Conservation (phyloP, 1,284 basidiomycete species). For the Puccinia triticina region DNA sequence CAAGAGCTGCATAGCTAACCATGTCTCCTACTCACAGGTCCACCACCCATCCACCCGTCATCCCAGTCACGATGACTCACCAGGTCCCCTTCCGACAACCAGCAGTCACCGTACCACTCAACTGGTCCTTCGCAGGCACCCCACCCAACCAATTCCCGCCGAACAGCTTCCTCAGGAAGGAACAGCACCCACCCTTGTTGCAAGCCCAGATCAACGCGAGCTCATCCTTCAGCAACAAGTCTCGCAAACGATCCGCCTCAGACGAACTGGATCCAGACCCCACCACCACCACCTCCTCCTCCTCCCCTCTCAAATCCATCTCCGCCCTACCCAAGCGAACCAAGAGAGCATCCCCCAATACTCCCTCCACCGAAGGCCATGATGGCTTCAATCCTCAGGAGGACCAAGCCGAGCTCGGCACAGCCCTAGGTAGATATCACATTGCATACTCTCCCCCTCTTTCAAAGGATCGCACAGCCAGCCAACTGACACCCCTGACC, state of each 20-base stretch:
- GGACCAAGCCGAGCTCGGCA: conserved; percentile 42
- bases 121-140: conserved; percentile 24
- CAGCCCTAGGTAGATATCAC: conserved; percentile 12
- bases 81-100: conserved; percentile 50
- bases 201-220: background rate
- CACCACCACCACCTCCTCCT: background rate
- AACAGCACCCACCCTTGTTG: background rate
- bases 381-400: conserved; percentile 5
- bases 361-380: background rate
- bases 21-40: conserved; percentile 29
- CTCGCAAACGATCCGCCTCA: conserved; percentile 43
- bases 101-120: conserved; percentile 34
- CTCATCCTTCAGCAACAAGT: conserved; percentile 9
- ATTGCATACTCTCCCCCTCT: background rate
- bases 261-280: conserved; percentile 22
- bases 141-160: background rate
- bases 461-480: background rate
- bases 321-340: conserved; percentile 24
- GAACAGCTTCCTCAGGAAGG: conserved; percentile 5
- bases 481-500: background rate
- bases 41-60: conserved; percentile 20
- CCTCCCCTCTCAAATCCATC: conserved; percentile 7
- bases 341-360: background rate
- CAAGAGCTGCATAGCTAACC: no score
- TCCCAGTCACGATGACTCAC: conserved; percentile 13